phyloP scores from a whole-genome alignment of 768 basidiomycete species.

The Lyophyllum atratum region DNA sequence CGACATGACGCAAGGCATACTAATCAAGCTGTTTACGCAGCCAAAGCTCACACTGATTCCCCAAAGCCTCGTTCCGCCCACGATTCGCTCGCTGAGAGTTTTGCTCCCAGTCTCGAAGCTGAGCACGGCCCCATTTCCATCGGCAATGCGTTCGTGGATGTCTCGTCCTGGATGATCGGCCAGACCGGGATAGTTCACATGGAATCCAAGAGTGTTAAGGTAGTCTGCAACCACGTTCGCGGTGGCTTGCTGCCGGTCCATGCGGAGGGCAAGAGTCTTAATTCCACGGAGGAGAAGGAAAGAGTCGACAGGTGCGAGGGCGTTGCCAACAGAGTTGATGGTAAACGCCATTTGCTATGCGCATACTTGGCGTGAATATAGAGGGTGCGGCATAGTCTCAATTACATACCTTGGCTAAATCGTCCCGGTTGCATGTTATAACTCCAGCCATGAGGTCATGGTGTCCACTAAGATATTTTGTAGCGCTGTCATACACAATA shows the following conservation, averaged over 20 bases:
- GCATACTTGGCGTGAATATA: conserved; percentile 11
- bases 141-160: conserved; percentile 88
- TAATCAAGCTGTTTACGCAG: conserved; percentile 96
- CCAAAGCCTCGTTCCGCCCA: conserved; percentile 92
- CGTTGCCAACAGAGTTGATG: conserved; percentile 94
- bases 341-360: conserved; percentile 82
- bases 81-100: conserved; percentile 86
- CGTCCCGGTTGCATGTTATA: conserved; percentile 89
- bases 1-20: conserved; percentile 99
- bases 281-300: conserved; percentile 95
- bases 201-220: conserved; percentile 83
- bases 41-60: conserved; percentile 98
- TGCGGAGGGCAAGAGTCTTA: conserved; percentile 94
- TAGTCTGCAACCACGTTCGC: conserved; percentile 85
- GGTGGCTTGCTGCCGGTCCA: conserved; percentile 90
- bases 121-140: conserved; percentile 90
- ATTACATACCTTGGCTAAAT: conserved; percentile 73
- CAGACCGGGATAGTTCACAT: conserved; percentile 91
- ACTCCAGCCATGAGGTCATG: conserved; percentile 99
- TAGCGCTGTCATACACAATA: conserved; percentile 96
- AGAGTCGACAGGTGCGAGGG: conserved; percentile 91
- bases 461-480: conserved; percentile 97
- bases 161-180: conserved; percentile 79
- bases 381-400: neutral
- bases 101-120: conserved; percentile 95